phyloP scores from a whole-genome alignment of 768 basidiomycete genomes.

The Lactarius deliciosus region DNA sequence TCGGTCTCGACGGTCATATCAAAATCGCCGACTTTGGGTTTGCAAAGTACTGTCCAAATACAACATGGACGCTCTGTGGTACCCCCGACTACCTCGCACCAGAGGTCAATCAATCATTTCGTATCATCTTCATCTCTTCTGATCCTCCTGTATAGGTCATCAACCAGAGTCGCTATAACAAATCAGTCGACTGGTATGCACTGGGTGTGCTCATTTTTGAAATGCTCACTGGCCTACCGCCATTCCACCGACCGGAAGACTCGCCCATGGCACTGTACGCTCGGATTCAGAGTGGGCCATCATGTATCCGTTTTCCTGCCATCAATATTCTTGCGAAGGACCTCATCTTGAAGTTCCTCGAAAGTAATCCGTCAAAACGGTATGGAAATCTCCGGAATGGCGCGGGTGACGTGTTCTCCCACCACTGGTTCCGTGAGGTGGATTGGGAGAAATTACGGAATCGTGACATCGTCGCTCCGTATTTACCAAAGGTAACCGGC shows the following conservation, averaged over 20 bases:
- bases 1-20: slow-evolving; percentile 94
- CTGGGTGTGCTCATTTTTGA: slow-evolving; percentile 96
- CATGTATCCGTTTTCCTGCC: slow-evolving; percentile 76
- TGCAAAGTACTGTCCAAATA: slow-evolving; percentile 82
- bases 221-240: slow-evolving; percentile 95
- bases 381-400: slow-evolving; percentile 90
- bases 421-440: slow-evolving; percentile 93
- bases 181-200: slow-evolving; percentile 98
- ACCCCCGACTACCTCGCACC: slow-evolving; percentile 97
- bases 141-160: slow-evolving; percentile 52
- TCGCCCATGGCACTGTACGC: slow-evolving; percentile 90
- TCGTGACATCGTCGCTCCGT: slow-evolving; percentile 92
- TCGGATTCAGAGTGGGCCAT: slow-evolving; percentile 78
- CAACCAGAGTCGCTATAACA: slow-evolving; percentile 85
- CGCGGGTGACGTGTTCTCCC: slow-evolving; percentile 87
- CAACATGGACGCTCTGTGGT: slow-evolving; percentile 94
- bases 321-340: slow-evolving; percentile 79
- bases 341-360: slow-evolving; percentile 88
- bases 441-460: slow-evolving; percentile 80
- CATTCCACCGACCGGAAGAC: slow-evolving; percentile 84
- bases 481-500: slow-evolving; percentile 85
- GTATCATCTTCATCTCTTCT: slow-evolving; percentile 2
- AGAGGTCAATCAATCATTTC: slow-evolving; percentile 51
- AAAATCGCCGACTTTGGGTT: slow-evolving; percentile 98
- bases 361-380: slow-evolving; percentile 81